Percentiles rank a stretch among this genome's conserved stretches.
phyloP scores from a whole-genome alignment of 1,284 basidiomycete species.

The Pseudozyma thailandica region DNA sequence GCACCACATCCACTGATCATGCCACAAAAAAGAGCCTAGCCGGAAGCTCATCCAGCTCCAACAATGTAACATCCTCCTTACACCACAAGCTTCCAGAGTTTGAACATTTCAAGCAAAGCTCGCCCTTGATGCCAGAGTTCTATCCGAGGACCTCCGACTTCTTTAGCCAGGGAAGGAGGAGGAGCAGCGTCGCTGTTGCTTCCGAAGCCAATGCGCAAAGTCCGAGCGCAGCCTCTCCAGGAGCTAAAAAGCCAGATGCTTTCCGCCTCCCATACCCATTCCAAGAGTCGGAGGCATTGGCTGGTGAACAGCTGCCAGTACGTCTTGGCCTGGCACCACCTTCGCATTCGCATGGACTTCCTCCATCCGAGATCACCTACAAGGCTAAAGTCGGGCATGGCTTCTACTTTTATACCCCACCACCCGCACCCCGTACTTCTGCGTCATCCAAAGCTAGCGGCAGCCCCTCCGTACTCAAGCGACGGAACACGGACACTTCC shows the following conservation, averaged over 20 bases:
- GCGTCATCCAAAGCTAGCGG: slow-evolving; percentile 1
- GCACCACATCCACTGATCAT: slow-evolving; percentile 23
- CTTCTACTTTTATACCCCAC: slow-evolving; percentile 56
- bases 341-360: slow-evolving; percentile 25
- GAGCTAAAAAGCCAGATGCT: slow-evolving; percentile 22
- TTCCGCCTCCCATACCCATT: slow-evolving; percentile 37
- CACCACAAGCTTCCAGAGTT: slow-evolving; percentile 44
- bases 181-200: slow-evolving; percentile 25
- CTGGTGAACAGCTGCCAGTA: slow-evolving; percentile 47
- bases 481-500: slow-evolving; percentile 21
- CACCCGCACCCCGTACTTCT: slow-evolving; percentile 14
- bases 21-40: slow-evolving; percentile 20
- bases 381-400: slow-evolving; percentile 41
- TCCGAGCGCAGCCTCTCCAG: background rate
- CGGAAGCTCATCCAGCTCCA: slow-evolving; percentile 22
- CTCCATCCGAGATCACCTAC: slow-evolving; percentile 33
- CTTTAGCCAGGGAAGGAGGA: slow-evolving; percentile 40
- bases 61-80: slow-evolving; percentile 8
- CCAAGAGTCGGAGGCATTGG: slow-evolving; percentile 29
- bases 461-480: slow-evolving; percentile 1
- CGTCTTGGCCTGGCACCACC: slow-evolving; percentile 55
- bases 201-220: too few species aligned
- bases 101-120: slow-evolving; percentile 47
- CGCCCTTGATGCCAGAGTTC: slow-evolving; percentile 38
- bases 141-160: slow-evolving; percentile 47